Percentiles rank a stretch among this genome's conserved stretches.
These are phyloP conservation scores for Cenchrus americanus DNA, from an alignment of 176 grass and related monocot species.

Conservation along the genomic window DNA sequence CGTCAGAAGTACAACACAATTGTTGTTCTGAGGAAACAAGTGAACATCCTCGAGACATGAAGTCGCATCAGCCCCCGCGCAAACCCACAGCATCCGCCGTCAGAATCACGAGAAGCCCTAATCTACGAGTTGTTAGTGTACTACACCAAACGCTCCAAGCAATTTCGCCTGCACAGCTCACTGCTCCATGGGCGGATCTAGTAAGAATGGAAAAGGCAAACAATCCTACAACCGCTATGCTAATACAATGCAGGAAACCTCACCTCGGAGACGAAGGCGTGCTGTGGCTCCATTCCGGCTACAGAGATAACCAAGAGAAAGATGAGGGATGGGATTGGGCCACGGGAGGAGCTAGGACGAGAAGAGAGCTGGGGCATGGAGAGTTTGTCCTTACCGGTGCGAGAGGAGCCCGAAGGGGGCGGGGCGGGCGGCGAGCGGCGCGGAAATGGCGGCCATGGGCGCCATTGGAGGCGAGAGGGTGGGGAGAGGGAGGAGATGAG, in stretches of 20 bases:
- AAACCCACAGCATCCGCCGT: not conserved
- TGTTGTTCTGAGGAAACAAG: not conserved
- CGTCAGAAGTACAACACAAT: not conserved
- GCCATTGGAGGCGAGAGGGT: not conserved
- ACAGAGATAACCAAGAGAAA: not conserved
- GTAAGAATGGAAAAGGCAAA: not conserved
- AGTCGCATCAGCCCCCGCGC: not conserved
- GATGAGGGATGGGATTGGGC: slow-evolving; percentile 8
- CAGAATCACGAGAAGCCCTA: not conserved
- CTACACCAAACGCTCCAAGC: slow-evolving; percentile 27
- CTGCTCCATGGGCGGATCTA: not conserved
- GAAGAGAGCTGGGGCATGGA: not conserved
- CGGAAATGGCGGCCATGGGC: slow-evolving; percentile 47
- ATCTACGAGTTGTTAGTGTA: not conserved
- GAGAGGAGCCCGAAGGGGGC: slow-evolving; percentile 1
- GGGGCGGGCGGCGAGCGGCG: slow-evolving; percentile 42
- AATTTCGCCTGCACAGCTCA: not conserved
- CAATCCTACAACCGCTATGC: not conserved
- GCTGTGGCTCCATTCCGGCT: slow-evolving; percentile 34
- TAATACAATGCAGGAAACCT: not conserved
- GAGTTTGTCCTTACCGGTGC: not conserved
- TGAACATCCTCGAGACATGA: not conserved
- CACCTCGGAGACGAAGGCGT: slow-evolving; percentile 37
- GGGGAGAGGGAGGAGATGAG: no score
- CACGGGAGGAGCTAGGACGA: not conserved